Base-by-base conservation (phyloP, 139 green algal species). In the Micractinium sp. region DNA sequence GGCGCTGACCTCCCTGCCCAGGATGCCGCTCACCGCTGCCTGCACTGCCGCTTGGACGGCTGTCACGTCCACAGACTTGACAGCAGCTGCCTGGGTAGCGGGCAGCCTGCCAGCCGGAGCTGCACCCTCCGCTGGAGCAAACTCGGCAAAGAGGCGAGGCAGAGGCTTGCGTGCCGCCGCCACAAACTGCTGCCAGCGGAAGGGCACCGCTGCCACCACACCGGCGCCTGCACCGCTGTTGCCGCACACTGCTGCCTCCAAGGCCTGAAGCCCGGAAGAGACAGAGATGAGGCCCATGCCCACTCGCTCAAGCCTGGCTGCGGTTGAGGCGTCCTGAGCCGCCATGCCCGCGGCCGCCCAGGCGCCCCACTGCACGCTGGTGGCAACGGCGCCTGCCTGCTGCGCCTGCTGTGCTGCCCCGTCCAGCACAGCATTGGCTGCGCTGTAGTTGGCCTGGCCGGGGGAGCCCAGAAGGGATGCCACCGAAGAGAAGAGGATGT, bases 321-420 rank as follows among this genome's bases (percentile, higher is more conserved):
- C 91, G 0, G 87, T 92, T 20, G 88, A 87, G 2, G 83, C 22
- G 23, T 95, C 96, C 33, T 87, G 80, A 1, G 93, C 91, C 16
- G 97, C 97, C 97, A 99, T 99, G 84, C 97, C 96, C 15, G 91
- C 93, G 33, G 94, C 94, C 13, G 88, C 92, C 97, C 97, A 99
- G 29, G 97, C 97, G 39, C 97, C 97, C 97, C 97, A 99, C 90
- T 99, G 97, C 63, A 98, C 41, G 22, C 87, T 90, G 31, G 88
- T 36, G 76, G 60, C 39, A 7, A n/a, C 33, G 19, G 14, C 20
- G 22, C 71, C 71, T 0, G 85, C 74, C 71, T 82, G 85, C 47
- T 88, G 71, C 29, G 85, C 71, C 39, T n/a, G 71, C 71, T 82
- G 71, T 1, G 83, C 83, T 41, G 83, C 41, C 0, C 88, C 90